These are phyloP conservation scores for Trametes punicea DNA, from an alignment of 768 basidiomycete genomes.

Conservation along the genomic window DNA sequence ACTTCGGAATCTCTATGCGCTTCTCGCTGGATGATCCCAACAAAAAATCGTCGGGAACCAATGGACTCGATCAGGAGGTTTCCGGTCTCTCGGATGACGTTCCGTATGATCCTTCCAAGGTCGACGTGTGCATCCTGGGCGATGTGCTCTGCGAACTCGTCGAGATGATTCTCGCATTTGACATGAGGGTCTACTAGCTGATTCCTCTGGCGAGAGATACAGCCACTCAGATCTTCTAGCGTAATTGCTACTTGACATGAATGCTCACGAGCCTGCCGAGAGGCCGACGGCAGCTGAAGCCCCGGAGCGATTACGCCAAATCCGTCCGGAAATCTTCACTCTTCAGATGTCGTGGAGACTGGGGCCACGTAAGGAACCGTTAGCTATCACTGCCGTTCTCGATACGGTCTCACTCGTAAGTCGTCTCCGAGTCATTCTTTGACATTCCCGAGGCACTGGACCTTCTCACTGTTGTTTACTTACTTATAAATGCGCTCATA, in stretches of 20 bases:
- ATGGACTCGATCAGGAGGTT: constrained; percentile 20
- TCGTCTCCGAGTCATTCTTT: background rate
- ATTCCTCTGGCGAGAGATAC: background rate
- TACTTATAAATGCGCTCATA: background rate
- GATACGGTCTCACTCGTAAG: background rate
- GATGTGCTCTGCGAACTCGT: constrained; percentile 14
- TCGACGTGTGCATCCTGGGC: constrained; percentile 25
- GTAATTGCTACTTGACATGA: background rate
- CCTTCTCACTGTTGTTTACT: background rate
- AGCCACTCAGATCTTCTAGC: constrained; percentile 3
- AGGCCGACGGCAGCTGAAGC: constrained; percentile 9
- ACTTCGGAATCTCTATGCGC: constrained; percentile 27
- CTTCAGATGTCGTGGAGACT: background rate
- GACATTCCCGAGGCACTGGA: no score
- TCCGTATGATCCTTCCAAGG: constrained; percentile 27
- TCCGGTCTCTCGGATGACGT: constrained; percentile 21
- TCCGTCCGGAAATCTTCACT: background rate
- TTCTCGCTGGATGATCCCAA: constrained; percentile 7
- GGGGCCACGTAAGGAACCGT: background rate
- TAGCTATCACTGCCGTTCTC: background rate
- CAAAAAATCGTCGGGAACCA: constrained; percentile 12
- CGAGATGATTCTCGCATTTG: background rate
- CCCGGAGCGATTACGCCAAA: background rate
- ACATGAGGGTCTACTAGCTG: background rate
- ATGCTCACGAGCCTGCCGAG: background rate